Evolutionary conservation across 371 early-diverging fungal genomes (phyloP).

Genomic region (Apophysomyces sp.): DNA sequence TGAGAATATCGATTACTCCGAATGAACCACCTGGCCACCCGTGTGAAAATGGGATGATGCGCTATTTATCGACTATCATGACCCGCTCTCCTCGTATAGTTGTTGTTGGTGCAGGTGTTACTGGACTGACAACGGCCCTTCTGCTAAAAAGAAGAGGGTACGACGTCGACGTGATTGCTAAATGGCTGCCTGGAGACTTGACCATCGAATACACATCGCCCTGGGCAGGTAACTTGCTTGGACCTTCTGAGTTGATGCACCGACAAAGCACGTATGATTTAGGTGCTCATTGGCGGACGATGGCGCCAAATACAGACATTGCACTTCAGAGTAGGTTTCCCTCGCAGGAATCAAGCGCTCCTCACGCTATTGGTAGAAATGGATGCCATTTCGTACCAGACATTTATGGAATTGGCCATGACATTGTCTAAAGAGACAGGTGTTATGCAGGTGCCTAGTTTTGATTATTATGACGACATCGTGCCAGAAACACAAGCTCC

Average conservation of each 20-base stretch:
- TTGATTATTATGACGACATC: constrained; percentile 50
- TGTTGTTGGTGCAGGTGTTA: constrained; percentile 77
- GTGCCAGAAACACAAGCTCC: constrained; percentile 40
- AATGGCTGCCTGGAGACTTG: constrained; percentile 55
- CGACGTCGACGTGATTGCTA: constrained; percentile 56
- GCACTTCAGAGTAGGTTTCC: constrained; percentile 38
- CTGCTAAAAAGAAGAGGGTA: constrained; percentile 52
- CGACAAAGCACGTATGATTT: neutral
- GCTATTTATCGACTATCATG: neutral
- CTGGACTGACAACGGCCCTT: constrained; percentile 68
- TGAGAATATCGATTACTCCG: no score
- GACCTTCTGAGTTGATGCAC: neutral
- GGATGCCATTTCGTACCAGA: constrained; percentile 44
- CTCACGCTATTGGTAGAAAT: constrained; percentile 27
- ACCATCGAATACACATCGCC: constrained; percentile 69
- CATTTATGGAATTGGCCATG: constrained; percentile 44
- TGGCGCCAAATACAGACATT: constrained; percentile 43
- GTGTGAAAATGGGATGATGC: neutral
- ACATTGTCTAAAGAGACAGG: constrained; percentile 35
- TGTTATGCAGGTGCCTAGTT: constrained; percentile 38
- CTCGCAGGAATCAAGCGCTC: neutral
- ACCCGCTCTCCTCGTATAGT: constrained; percentile 17
- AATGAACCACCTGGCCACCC: no score
- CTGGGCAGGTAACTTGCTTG: constrained; percentile 55
- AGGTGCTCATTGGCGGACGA: constrained; percentile 77